These are phyloP conservation scores for Botryotinia calthae DNA, from an alignment of 2,329 filamentous ascomycete genomes.

Conservation along the genomic window DNA sequence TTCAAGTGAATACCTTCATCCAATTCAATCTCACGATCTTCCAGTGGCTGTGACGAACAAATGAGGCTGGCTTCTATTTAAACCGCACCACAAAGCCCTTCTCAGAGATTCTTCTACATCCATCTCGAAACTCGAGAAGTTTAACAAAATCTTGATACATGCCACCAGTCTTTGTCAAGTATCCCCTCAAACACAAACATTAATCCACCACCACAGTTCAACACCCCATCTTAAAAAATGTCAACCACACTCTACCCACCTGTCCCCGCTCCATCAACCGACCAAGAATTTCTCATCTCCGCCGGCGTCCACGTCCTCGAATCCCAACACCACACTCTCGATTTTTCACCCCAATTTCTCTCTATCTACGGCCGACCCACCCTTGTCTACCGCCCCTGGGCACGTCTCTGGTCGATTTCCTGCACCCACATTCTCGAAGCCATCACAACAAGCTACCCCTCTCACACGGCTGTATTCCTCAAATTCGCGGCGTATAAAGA, in stretches of 20 bases:
- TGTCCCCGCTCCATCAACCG: background rate
- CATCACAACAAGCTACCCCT: background rate
- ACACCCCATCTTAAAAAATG: background rate
- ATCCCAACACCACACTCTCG: background rate
- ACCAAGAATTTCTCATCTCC: background rate
- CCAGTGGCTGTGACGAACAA: background rate
- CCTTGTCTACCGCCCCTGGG: background rate
- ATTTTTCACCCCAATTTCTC: background rate
- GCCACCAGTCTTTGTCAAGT: background rate
- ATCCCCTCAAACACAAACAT: background rate
- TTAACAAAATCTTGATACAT: background rate
- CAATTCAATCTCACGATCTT: background rate
- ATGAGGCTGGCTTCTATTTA: background rate
- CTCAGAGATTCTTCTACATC: background rate
- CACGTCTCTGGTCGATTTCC: background rate
- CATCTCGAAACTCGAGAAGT: background rate
- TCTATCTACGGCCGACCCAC: background rate
- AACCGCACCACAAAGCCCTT: background rate
- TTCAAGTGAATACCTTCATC: background rate
- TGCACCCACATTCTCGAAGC: background rate
- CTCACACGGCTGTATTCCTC: background rate
- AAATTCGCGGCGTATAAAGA: background rate
- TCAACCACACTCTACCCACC: background rate
- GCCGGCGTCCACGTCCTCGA: background rate
- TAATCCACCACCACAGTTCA: background rate